Evolutionary conservation across 257 asterid species (phyloP), one percentile per base, ranked within the genome.

Genomic region (Craterostigma plantagineum): DNA sequence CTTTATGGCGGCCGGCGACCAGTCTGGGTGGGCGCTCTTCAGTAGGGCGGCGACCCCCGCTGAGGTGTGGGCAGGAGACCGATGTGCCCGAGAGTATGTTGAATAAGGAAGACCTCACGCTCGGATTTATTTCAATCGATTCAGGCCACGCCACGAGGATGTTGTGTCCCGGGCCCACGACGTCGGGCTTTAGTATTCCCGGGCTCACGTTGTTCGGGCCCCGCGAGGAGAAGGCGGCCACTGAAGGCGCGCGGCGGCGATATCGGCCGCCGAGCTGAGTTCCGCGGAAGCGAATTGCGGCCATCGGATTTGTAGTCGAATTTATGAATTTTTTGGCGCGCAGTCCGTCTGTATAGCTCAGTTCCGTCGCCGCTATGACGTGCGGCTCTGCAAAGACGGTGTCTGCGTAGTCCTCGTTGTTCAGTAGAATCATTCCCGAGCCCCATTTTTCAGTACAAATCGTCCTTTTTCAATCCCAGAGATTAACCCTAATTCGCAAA

Each of bases 1-100:
- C 45, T 67, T 71, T 43, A 71, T 61, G 0, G 76, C 76, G 0
- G 76, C 76, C 0, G 80, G 80, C 8, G 76, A 72, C 80, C 76
- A 72, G 5, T 56, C 63, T 0, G 70, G 76, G 53, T 72, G 80
- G 0, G 63, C 47, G 18, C 67, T 64, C 51, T 68, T 71, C 43
- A 71, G 52, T 54, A 71, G 16, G 1, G 80, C 80, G 0, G 72
- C 72, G 8, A 71, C 54, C 9, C n/a, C 79, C 75, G 23, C 61
- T 49, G 16, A 70, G 71, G 53, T 70, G 78, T 11, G 74, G 78
- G 58, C 78, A 70, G 0, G 78, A 66, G 74, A 70, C 63, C 8
- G 80, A 70, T 4, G 77, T 71, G 13, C 80, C 79, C 0, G 79
- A 71, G 12, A 60, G 37, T 16, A 71, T 16, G 55, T 64, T 67